These are phyloP conservation scores for Friedmanniomyces simplex DNA, from an alignment of 495 filamentous ascomycete genomes.

Conservation along the genomic window DNA sequence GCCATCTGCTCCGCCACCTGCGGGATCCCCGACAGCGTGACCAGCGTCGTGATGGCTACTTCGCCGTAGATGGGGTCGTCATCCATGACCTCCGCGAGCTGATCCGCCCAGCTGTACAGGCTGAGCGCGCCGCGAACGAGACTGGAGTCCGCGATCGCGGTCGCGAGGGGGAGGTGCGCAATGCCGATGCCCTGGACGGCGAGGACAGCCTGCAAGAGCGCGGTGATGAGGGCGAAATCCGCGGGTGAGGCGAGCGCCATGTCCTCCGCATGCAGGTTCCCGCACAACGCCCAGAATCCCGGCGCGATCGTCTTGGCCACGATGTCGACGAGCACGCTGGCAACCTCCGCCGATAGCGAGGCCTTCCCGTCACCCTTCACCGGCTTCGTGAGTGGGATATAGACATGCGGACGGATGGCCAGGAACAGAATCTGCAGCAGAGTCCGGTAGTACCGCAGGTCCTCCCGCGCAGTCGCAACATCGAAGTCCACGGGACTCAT, in stretches of 20 bases:
- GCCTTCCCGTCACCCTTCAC: neutral
- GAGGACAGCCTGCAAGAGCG: slow-evolving; percentile 71
- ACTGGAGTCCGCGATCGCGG: slow-evolving; percentile 51
- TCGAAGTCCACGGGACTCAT: slow-evolving; percentile 55
- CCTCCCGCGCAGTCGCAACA: slow-evolving; percentile 45
- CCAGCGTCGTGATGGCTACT: slow-evolving; percentile 72
- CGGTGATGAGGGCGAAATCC: slow-evolving; percentile 83
- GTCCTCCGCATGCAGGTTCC: slow-evolving; percentile 51
- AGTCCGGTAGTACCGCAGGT: slow-evolving; percentile 66
- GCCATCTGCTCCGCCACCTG: slow-evolving; percentile 79
- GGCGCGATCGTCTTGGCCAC: slow-evolving; percentile 66
- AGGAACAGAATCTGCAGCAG: slow-evolving; percentile 81
- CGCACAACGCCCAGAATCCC: slow-evolving; percentile 67
- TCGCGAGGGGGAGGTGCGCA: slow-evolving; percentile 49
- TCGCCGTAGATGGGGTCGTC: slow-evolving; percentile 93
- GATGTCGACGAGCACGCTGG: slow-evolving; percentile 56
- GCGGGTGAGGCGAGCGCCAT: slow-evolving; percentile 34
- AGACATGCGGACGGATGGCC: slow-evolving; percentile 53
- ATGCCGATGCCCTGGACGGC: slow-evolving; percentile 56
- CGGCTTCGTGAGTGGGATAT: slow-evolving; percentile 18
- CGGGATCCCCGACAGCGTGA: slow-evolving; percentile 76
- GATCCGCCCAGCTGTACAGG: slow-evolving; percentile 90
- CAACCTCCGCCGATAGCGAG: slow-evolving; percentile 25
- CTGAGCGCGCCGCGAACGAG: slow-evolving; percentile 71
- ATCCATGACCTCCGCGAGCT: slow-evolving; percentile 39